Conservation (phyloP, 805 yeast species). For the Candida hispaniensis region DNA sequence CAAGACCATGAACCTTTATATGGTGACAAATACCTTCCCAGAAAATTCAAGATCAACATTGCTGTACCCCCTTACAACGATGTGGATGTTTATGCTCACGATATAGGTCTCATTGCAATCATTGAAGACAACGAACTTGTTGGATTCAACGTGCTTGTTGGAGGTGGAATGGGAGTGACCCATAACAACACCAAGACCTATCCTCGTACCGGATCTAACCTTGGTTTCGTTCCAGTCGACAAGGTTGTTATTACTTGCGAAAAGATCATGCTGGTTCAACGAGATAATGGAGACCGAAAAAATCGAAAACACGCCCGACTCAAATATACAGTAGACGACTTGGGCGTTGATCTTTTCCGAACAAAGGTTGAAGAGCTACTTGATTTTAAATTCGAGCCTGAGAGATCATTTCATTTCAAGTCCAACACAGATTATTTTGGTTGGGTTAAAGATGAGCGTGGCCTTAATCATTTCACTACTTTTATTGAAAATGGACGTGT, state of each 20-base stretch:
- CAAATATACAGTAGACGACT: constrained; percentile 90
- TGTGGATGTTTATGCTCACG: constrained; percentile 93
- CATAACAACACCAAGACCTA: constrained; percentile 95
- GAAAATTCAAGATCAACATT: constrained; percentile 90
- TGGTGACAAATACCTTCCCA: constrained; percentile 78
- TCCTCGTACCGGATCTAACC: constrained; percentile 83
- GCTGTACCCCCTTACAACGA: constrained; percentile 95
- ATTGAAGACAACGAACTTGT: constrained; percentile 50
- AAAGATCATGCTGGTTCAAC: constrained; percentile 84
- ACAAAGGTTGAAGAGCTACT: constrained; percentile 69
- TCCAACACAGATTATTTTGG: constrained; percentile 89
- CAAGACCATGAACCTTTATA: constrained; percentile 59
- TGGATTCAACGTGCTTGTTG: constrained; percentile 84
- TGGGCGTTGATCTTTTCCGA: constrained; percentile 81
- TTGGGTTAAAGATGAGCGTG: constrained; percentile 72
- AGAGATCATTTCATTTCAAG: constrained; percentile 63
- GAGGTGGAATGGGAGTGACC: constrained; percentile 99
- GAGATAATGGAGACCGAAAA: constrained; percentile 89
- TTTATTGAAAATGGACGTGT: constrained; percentile 95
- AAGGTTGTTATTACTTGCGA: constrained; percentile 73
- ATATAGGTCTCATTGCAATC: constrained; percentile 85
- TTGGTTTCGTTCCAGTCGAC: constrained; percentile 64
- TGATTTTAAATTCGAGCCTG: constrained; percentile 64
- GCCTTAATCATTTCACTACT: constrained; percentile 81
- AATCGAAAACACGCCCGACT: constrained; percentile 97